A percentile compares a stretch with the other conserved stretches of the same genome.
These are phyloP conservation scores for Aspergillus transmontanensis DNA, from an alignment of 2,329 filamentous ascomycete genomes.

Conservation along the genomic window DNA sequence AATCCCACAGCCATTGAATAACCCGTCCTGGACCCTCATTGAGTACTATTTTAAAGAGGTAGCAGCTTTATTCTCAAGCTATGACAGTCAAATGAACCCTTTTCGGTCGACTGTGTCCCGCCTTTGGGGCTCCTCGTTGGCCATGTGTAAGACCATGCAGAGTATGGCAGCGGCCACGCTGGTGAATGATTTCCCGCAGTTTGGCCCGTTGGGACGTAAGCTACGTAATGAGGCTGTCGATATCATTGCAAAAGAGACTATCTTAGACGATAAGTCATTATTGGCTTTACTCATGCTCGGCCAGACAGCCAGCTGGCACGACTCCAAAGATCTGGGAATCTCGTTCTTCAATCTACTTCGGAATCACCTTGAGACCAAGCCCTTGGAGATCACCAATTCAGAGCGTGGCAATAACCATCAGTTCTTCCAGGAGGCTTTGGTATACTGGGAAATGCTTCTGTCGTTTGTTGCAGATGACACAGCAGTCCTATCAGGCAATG, in stretches of 20 bases:
- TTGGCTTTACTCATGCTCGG: slow-evolving; percentile 62
- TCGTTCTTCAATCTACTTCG: slow-evolving; percentile 51
- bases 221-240: slow-evolving; percentile 57
- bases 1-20: slow-evolving; percentile 45
- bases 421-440: slow-evolving; percentile 59
- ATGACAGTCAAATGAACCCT: slow-evolving; percentile 64
- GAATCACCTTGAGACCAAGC: slow-evolving; percentile 45
- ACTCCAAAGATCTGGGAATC: slow-evolving; percentile 57
- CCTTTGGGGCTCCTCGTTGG: slow-evolving; percentile 60
- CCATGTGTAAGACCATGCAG: slow-evolving; percentile 63
- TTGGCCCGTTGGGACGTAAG: slow-evolving; percentile 52
- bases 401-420: slow-evolving; percentile 47
- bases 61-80: slow-evolving; percentile 64
- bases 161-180: slow-evolving; percentile 66
- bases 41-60: slow-evolving; percentile 68
- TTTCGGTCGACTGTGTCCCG: slow-evolving; percentile 61
- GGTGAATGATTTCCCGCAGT: slow-evolving; percentile 59
- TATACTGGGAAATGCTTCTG: slow-evolving; percentile 63
- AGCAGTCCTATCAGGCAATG: slow-evolving; percentile 26
- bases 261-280: slow-evolving; percentile 57
- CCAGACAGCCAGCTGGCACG: slow-evolving; percentile 63
- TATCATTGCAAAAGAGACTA: slow-evolving; percentile 51
- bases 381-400: slow-evolving; percentile 29
- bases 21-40: slow-evolving; percentile 59
- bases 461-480: slow-evolving; percentile 54